Evolutionary conservation across 768 basidiomycete species (phyloP), one percentile per base, ranked within the genome.

Genomic region (Tricholoma hemisulphureum): DNA sequence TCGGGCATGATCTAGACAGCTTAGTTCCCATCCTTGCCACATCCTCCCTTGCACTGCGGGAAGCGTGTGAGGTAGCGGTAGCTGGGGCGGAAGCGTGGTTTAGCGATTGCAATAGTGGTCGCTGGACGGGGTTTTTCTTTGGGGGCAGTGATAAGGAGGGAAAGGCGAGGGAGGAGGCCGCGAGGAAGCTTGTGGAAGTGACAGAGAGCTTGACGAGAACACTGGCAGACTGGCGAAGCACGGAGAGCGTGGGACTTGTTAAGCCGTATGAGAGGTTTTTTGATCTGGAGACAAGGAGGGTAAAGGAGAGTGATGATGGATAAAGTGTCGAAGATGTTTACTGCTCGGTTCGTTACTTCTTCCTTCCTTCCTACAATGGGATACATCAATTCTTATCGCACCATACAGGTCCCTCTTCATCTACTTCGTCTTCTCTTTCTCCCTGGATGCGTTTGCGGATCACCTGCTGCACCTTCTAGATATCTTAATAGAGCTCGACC

Each of bases 361-460:
- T n/a, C n/a, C n/a, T 24, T 14, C 37, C 35, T 11, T 28, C 8
- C 53, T 24, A 37, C 24, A 45, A 14, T 6, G 11, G 6, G n/a
- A 39, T 48, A 26, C 28, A 34, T 35, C 9, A 9, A 32, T 23
- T 8, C 14, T 53, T 46, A 13, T 43, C n/a, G n/a, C n/a, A n/a
- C n/a, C n/a, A 18, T 20, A 18, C 51, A 79, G 78, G 29, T 77
- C 80, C 3, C 68, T 81, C 2, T 81, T 75, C 55, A 68, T 77
- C 13, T 78, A 76, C 46, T 80, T 80, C 54, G 77, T 80, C 1
- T 80, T 78, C 64, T 73, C 73, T 32, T 76, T 77, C 56, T 70
- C 75, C 26, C 60, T 81, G 9, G 73, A 79, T 21, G 71, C 72
- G 2, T 79, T 78, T 41, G 71, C 77, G 0, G 73, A 76, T 10